Evolutionary conservation across 1,139 yeast species (phyloP).

Genomic region (Candida smagusa): DNA sequence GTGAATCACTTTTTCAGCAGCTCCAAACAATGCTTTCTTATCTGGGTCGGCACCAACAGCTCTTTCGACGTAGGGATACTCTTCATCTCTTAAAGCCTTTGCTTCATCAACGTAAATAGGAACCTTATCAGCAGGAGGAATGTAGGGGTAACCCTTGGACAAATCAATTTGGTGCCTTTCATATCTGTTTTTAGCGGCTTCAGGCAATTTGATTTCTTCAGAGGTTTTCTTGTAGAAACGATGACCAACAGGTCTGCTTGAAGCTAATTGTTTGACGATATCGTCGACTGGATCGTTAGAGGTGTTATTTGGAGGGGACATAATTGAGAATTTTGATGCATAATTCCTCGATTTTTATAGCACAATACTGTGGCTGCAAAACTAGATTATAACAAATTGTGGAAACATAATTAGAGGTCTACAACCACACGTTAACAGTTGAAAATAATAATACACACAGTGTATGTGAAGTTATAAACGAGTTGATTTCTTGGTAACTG

Average conservation of each 20-base stretch:
- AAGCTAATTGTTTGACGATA: constrained; percentile 16
- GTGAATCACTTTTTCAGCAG: constrained; percentile 17
- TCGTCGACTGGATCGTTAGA: constrained; percentile 12
- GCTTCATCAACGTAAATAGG: constrained; percentile 18
- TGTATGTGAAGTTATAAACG: neutral
- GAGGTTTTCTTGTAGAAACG: constrained; percentile 1
- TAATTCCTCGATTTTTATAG: neutral
- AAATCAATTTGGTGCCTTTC: constrained; percentile 38
- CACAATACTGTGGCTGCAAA: constrained; percentile 1
- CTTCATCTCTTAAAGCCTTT: constrained; percentile 13
- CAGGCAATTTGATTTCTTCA: constrained; percentile 25
- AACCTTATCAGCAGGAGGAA: constrained; percentile 22
- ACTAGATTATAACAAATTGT: neutral
- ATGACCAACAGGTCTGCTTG: constrained; percentile 18
- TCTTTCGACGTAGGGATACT: constrained; percentile 15
- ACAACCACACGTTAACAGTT: neutral
- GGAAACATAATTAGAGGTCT: neutral
- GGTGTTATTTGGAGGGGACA: neutral
- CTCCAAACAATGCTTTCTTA: constrained; percentile 19
- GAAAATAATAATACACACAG: neutral
- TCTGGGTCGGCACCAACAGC: constrained; percentile 19
- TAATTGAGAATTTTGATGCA: too few species aligned
- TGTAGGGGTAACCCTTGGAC: constrained; percentile 41
- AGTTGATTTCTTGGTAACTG: neutral
- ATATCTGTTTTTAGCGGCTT: constrained; percentile 28